Evolutionary conservation across 2,329 filamentous ascomycete genomes (phyloP).

Genomic region (Westerdykella aurantiaca): DNA sequence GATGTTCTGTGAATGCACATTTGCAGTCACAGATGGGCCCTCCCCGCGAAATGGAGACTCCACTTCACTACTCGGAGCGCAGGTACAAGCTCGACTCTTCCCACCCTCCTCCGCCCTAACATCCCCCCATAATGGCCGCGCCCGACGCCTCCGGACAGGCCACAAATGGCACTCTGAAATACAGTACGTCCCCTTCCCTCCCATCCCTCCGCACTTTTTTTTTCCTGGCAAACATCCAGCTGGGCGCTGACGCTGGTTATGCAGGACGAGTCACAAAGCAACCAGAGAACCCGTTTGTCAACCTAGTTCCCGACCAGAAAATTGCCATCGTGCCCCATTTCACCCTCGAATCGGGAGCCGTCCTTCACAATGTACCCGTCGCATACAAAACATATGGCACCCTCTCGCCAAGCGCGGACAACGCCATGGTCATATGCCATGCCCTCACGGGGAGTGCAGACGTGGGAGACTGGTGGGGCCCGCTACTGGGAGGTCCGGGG

Average conservation of each 20-base stretch:
- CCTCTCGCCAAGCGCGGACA: constrained; percentile 52
- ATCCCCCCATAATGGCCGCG: constrained; percentile 13
- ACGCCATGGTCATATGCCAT: constrained; percentile 68
- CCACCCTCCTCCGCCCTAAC: constrained; percentile 6
- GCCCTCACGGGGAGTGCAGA: constrained; percentile 81
- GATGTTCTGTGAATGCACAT: constrained; percentile 14
- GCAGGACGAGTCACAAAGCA: constrained; percentile 49
- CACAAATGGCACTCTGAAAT: constrained; percentile 20
- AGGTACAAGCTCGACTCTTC: constrained; percentile 9
- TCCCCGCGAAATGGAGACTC: constrained; percentile 20
- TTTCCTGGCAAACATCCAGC: constrained; percentile 6
- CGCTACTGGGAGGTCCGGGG: constrained; percentile 69
- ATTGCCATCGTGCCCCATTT: constrained; percentile 84
- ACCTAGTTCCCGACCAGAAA: constrained; percentile 80
- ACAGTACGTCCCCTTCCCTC: constrained; percentile 13
- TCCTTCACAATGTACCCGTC: constrained; percentile 66
- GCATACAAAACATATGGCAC: constrained; percentile 59
- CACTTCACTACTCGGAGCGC: constrained; percentile 5
- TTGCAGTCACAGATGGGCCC: constrained; percentile 16
- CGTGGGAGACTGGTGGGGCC: constrained; percentile 85
- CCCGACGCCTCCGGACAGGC: constrained; percentile 5
- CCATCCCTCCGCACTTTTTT: constrained; percentile 2
- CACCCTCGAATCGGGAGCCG: constrained; percentile 86
- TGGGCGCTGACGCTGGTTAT: constrained; percentile 12
- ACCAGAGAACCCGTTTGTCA: constrained; percentile 85